Evolutionary conservation across 208 protist species (phyloP).

Genomic region (Vickermania ingenoplastis): DNA sequence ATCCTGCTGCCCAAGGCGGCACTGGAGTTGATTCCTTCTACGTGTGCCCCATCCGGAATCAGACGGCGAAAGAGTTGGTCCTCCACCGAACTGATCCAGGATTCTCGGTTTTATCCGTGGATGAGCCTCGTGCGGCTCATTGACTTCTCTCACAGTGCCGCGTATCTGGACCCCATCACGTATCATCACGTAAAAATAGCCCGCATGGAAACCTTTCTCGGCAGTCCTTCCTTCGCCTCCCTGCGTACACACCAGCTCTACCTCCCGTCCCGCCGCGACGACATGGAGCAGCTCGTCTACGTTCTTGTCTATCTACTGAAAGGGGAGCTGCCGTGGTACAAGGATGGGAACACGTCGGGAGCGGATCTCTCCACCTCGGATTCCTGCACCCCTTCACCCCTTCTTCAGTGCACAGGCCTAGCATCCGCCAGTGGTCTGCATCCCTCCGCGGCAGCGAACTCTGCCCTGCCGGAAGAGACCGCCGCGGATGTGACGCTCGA

Average conservation of each 20-base stretch:
- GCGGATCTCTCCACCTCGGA: neutral
- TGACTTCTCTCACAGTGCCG: neutral
- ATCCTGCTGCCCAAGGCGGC: slow-evolving; percentile 53
- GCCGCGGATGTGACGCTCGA: neutral
- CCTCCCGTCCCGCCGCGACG: slow-evolving; percentile 61
- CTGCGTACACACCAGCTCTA: slow-evolving; percentile 91
- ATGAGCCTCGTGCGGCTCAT: neutral
- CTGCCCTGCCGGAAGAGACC: neutral
- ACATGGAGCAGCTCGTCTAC: slow-evolving; percentile 68
- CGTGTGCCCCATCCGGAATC: neutral
- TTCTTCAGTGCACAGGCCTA: slow-evolving; percentile 64
- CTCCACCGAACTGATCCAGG: neutral
- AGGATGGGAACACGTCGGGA: neutral
- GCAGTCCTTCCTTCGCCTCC: slow-evolving; percentile 91
- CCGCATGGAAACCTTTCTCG: slow-evolving; percentile 71
- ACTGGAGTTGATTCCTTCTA: neutral
- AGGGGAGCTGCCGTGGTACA: slow-evolving; percentile 86
- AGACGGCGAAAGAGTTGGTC: too few species aligned
- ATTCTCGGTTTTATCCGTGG: neutral
- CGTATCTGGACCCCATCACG: neutral
- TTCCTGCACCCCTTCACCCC: neutral
- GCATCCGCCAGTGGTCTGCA: neutral
- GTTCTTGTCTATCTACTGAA: slow-evolving; percentile 90
- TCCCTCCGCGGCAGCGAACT: neutral
- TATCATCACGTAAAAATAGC: slow-evolving; percentile 43